Base-by-base conservation (phyloP, 805 yeast genomes). In the Zygosaccharomyces gambellarensis region DNA sequence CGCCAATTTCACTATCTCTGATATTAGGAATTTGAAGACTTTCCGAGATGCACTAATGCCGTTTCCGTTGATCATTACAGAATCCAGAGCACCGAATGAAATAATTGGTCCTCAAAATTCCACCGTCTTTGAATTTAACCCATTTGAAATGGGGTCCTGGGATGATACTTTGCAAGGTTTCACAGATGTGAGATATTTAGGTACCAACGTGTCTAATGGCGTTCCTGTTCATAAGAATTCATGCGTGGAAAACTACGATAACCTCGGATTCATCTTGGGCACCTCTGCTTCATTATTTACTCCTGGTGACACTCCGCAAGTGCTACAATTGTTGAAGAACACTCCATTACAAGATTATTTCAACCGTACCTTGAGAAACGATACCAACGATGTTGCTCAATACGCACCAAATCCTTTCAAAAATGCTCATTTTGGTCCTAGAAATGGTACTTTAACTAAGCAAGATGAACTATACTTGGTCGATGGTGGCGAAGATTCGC, bases 111-210 rank as follows among this genome's bases (percentile, higher is more conserved):
- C 77, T 51, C 63, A 68, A 29, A 89, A 87, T 71, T 82, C 95
- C 7, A 87, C 96, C 1, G 76, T 75, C 46, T 79, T 82, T 54
- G 80, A 82, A 55, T 66, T 80, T 56, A 77, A 75, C 44, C 90
- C 95, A 11, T 83, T 71, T 58, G 87, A 84, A 62, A 68, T 89
- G 61, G 97, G 97, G 11, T 82, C 95, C 4, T 89, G 95, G 95
- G 97, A 90, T 62, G 85, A 88, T 11, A 72, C 84, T 1, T 68
- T 87, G 47, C 72, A 76, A 48, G 70, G 84, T 2, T 89, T 90
- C 66, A 73, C 82, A 10, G 83, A 85, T 51, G 68, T 80, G 40
- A 76, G 81, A 65, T 88, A 85, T 62, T 65, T 87, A 43, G 96
- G 96, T 8, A 75, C 95, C 0, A 66, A 75, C 21, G 76, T 85